These are phyloP conservation scores for Hawksworthiomyces lignivorus DNA, from an alignment of 2,329 filamentous ascomycete genomes.

Conservation along the genomic window DNA sequence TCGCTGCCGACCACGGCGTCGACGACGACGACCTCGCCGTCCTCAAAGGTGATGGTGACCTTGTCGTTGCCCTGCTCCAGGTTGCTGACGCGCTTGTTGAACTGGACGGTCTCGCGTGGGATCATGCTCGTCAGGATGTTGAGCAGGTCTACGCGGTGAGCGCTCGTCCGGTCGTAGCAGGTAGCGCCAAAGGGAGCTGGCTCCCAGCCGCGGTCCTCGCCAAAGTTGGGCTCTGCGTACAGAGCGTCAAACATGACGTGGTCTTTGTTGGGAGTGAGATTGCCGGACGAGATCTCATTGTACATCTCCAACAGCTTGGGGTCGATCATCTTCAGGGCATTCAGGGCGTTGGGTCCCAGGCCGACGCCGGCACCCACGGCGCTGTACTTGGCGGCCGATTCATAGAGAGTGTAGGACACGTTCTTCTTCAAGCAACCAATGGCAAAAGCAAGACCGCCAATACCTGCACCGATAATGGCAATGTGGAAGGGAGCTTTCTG, in stretches of 20 bases:
- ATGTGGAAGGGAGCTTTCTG: conserved; percentile 23
- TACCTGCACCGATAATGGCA: conserved; percentile 33
- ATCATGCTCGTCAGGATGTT: conserved; percentile 32
- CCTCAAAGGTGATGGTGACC: conserved; percentile 18
- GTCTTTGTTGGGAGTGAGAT: conserved; percentile 27
- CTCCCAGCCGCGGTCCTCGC: conserved; percentile 27
- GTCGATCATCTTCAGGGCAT: conserved; percentile 15
- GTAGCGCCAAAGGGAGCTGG: conserved; percentile 28
- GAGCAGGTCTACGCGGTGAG: conserved; percentile 33
- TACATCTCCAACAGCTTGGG: conserved; percentile 24
- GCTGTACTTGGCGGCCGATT: conserved; percentile 24
- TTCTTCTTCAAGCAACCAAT: conserved; percentile 24
- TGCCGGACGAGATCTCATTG: conserved; percentile 29
- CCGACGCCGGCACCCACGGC: conserved; percentile 30
- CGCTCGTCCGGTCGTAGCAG: conserved; percentile 30
- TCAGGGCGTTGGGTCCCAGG: conserved; percentile 26
- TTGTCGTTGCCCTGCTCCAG: neutral
- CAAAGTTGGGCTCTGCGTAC: conserved; percentile 31
- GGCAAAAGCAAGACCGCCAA: conserved; percentile 29
- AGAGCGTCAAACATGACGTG: conserved; percentile 34
- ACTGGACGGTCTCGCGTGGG: conserved; percentile 10
- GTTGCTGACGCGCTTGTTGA: conserved; percentile 6
- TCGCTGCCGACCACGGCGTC: conserved; percentile 51
- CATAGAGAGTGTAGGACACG: conserved; percentile 27
- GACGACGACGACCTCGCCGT: conserved; percentile 19